Evolutionary conservation across 768 basidiomycete species (phyloP).

Genomic region (Gautieria morchelliformis): DNA sequence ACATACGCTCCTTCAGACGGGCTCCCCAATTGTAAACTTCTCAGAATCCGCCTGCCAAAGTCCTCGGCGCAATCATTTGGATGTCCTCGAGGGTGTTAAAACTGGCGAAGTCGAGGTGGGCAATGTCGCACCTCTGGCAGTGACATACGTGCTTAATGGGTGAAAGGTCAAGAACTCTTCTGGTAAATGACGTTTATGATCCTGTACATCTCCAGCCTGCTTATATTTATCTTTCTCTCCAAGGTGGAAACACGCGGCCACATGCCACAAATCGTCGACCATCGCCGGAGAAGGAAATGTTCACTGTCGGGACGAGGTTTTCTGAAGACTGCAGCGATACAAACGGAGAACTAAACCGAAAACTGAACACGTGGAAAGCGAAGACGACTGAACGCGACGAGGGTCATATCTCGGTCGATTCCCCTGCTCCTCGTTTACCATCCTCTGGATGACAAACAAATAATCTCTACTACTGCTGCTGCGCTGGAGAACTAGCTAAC

Average conservation of each 20-base stretch:
- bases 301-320: constrained; percentile 44
- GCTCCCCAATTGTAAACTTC: too few species aligned
- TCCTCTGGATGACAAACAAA: too few species aligned
- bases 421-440: too few species aligned
- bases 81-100: constrained; percentile 72
- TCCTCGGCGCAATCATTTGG: too few species aligned
- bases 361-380: not conserved
- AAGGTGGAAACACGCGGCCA: constrained; percentile 80
- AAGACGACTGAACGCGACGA: not conserved
- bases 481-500: too few species aligned
- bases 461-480: too few species aligned
- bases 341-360: not conserved
- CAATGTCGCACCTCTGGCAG: not conserved
- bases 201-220: not conserved
- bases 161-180: constrained; percentile 61
- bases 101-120: constrained; percentile 61
- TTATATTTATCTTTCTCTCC: not conserved
- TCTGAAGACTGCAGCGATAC: not conserved
- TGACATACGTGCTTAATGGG: not conserved
- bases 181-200: constrained; percentile 39
- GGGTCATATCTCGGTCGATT: too few species aligned
- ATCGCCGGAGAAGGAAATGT: constrained; percentile 48
- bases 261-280: constrained; percentile 57
- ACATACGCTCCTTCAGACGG: too few species aligned
- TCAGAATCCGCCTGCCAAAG: too few species aligned